Conservation (phyloP, 2,329 filamentous ascomycete species). For the Pyrenochaeta sp. region DNA sequence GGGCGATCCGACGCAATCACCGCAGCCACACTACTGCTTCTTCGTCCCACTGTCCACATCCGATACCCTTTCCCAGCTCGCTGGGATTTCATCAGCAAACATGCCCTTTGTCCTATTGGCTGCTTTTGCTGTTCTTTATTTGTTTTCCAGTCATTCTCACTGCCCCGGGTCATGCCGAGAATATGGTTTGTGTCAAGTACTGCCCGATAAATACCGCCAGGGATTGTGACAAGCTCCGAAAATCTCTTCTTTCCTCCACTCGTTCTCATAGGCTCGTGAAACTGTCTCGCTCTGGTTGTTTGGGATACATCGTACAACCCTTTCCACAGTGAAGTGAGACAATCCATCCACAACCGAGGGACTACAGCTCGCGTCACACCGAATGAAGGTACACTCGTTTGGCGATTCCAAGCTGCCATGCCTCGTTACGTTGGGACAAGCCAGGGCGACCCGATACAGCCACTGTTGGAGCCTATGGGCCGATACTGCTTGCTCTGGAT, state of each 20-base stretch:
- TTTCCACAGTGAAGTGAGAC: constrained; percentile 31
- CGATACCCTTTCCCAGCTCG: constrained; percentile 27
- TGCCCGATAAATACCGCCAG: constrained; percentile 22
- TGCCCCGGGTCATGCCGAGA: constrained; percentile 22
- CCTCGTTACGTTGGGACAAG: constrained; percentile 18
- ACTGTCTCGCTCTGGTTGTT: constrained; percentile 15
- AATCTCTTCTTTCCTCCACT: constrained; percentile 13
- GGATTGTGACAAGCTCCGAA: constrained; percentile 21
- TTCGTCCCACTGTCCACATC: constrained; percentile 31
- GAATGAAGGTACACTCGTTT: constrained; percentile 15
- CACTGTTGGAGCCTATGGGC: constrained; percentile 16
- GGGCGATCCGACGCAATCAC: constrained; percentile 36
- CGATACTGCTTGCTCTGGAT: constrained; percentile 14
- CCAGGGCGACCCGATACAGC: constrained; percentile 20
- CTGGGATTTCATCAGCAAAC: constrained; percentile 19
- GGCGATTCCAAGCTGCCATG: constrained; percentile 24
- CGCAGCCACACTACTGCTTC: constrained; percentile 37
- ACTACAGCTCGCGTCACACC: constrained; percentile 28
- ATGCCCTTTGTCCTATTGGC: constrained; percentile 24
- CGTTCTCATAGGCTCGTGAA: constrained; percentile 6
- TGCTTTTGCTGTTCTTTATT: constrained; percentile 9
- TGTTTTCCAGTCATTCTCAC: constrained; percentile 14
- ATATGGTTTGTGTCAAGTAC: constrained; percentile 24
- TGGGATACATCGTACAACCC: constrained; percentile 36
- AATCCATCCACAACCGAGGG: constrained; percentile 28